These are phyloP conservation scores for Gossypium schwendimanii DNA, from an alignment of 441 rosid genomes.

Conservation along the genomic window DNA sequence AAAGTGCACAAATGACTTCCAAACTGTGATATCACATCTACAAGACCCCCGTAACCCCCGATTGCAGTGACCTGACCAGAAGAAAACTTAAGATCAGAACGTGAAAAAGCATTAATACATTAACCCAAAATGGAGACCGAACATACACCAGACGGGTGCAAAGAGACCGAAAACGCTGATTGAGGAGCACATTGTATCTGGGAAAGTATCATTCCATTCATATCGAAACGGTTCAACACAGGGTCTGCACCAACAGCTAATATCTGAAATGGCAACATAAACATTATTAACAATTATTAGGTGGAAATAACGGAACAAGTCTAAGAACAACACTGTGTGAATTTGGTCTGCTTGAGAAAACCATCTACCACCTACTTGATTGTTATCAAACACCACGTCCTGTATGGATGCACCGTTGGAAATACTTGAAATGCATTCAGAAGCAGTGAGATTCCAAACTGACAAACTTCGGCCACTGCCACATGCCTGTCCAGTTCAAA, in stretches of 20 bases:
- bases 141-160: conserved; percentile 79
- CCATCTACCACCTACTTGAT: conserved; percentile 47
- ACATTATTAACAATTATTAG: conserved; percentile 1
- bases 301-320: neutral
- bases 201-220: conserved; percentile 66
- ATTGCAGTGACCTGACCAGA: conserved; percentile 54
- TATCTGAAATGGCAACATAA: conserved; percentile 41
- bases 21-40: conserved; percentile 80
- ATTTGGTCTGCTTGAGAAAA: neutral
- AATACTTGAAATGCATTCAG: conserved; percentile 66
- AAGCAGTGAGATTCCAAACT: conserved; percentile 82
- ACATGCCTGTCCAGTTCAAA: conserved; percentile 45
- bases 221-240: conserved; percentile 58
- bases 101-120: neutral
- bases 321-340: neutral
- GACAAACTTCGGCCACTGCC: conserved; percentile 61
- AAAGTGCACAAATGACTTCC: conserved; percentile 94
- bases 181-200: conserved; percentile 83
- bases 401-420: conserved; percentile 44
- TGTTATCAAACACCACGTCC: conserved; percentile 67
- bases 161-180: conserved; percentile 69
- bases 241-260: conserved; percentile 86
- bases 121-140: neutral
- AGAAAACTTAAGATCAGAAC: neutral
- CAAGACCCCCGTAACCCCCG: conserved; percentile 89